Percentiles rank a stretch among this genome's conserved stretches.
These are phyloP conservation scores for Selenicereus undatus DNA, from an alignment of 148 eudicot genomes.

Conservation along the genomic window DNA sequence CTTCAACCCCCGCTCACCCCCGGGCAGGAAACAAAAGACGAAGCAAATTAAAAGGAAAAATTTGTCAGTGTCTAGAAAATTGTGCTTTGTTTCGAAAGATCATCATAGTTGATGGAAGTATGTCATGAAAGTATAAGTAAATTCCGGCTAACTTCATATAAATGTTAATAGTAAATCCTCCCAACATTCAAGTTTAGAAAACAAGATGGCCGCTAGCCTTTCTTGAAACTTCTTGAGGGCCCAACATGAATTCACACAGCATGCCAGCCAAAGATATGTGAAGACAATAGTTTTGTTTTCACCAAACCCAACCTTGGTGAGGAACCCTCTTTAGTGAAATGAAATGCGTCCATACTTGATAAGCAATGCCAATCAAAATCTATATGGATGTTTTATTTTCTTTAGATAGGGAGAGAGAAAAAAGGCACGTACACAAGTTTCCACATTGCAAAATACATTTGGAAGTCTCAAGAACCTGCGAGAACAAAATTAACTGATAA, in stretches of 20 bases:
- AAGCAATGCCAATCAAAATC: background rate
- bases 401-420: background rate
- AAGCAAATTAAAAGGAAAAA: no score
- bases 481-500: constrained; percentile 11
- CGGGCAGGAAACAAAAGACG: no score
- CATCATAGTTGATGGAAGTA: no score
- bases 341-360: background rate
- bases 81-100: no score
- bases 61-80: no score
- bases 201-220: no score
- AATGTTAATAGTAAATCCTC: no score
- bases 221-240: no score
- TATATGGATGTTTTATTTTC: background rate
- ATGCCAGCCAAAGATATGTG: background rate
- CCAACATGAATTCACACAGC: no score
- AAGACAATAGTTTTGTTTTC: background rate
- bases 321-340: background rate
- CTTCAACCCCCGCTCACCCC: background rate
- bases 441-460: constrained; percentile 59
- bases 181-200: no score
- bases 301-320: background rate
- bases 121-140: no score
- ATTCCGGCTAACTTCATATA: no score
- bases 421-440: constrained; percentile 66
- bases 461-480: constrained; percentile 81